A percentile compares a stretch with the other conserved stretches of the same genome.
Evolutionary conservation across 768 basidiomycete species (phyloP).

Genomic region (Vararia minispora): DNA sequence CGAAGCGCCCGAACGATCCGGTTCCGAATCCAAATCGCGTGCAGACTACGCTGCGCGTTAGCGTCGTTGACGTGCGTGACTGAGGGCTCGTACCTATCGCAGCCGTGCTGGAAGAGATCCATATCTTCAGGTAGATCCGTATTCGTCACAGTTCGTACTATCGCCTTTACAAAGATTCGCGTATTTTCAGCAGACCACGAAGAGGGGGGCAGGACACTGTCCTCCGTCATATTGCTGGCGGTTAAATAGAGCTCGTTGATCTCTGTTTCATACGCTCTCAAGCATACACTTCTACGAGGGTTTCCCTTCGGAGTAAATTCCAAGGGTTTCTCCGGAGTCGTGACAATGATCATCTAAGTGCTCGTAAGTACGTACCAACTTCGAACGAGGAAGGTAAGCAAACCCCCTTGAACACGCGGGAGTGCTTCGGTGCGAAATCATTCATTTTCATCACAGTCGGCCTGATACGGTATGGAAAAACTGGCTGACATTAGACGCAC

Average conservation of each 20-base stretch:
- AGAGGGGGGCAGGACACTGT: neutral
- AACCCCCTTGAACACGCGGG: conserved; percentile 37
- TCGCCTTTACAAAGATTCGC: neutral
- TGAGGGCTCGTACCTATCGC: conserved; percentile 5
- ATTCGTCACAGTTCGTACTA: conserved; percentile 12
- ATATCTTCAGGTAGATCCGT: conserved; percentile 3
- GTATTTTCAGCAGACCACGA: neutral
- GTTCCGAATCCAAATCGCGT: conserved; percentile 25
- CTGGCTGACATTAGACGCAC: no score
- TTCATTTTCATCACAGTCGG: conserved; percentile 30
- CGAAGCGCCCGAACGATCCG: conserved; percentile 20
- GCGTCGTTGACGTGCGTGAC: no score
- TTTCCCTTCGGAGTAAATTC: conserved; percentile 37
- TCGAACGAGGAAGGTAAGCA: neutral
- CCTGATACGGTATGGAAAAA: conserved; percentile 20
- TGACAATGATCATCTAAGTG: conserved; percentile 41
- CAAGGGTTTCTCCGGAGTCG: conserved; percentile 30
- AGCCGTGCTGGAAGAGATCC: conserved; percentile 2
- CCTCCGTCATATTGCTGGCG: neutral
- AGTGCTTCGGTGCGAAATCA: conserved; percentile 30
- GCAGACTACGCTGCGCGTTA: no score
- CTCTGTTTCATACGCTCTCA: conserved; percentile 30
- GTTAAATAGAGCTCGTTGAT: conserved; percentile 32
- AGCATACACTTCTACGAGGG: conserved; percentile 27
- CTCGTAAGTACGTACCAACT: no score